phyloP scores from a whole-genome alignment of 2,329 filamentous ascomycete genomes.

The Curvularia sp. region DNA sequence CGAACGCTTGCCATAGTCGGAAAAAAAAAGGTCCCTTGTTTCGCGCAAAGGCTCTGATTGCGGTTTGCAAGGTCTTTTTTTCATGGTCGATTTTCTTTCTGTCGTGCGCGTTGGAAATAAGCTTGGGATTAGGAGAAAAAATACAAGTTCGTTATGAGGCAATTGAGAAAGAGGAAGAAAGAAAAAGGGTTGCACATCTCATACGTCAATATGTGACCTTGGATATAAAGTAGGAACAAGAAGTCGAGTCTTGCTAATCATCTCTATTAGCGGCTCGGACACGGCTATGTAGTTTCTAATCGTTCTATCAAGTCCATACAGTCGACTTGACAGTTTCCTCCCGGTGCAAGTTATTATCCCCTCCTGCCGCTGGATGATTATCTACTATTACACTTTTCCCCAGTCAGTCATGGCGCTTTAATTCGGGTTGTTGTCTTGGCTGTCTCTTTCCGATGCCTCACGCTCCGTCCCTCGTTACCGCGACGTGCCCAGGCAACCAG shows the following conservation, averaged over 20 bases:
- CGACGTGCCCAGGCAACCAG: not conserved
- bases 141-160: too few relatives aligned
- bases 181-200: too few relatives aligned
- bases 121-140: too few relatives aligned
- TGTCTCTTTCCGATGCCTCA: not conserved
- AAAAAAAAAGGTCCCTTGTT: too few relatives aligned
- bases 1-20: too few relatives aligned
- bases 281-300: not conserved
- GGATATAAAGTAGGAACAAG: not conserved
- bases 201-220: too few relatives aligned
- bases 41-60: too few relatives aligned
- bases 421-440: not conserved
- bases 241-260: not conserved
- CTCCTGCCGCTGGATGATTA: not conserved
- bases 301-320: not conserved
- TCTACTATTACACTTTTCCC: not conserved
- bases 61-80: too few relatives aligned
- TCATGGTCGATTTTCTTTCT: too few relatives aligned
- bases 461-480: not conserved
- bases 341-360: not conserved
- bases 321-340: not conserved
- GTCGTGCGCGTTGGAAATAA: too few relatives aligned
- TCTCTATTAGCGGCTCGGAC: not conserved
- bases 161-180: too few relatives aligned
- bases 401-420: not conserved